Evolutionary conservation across 257 asterid genomes (phyloP), one percentile per base, ranked within the genome.

Genomic region (Penstemon barbatus): DNA sequence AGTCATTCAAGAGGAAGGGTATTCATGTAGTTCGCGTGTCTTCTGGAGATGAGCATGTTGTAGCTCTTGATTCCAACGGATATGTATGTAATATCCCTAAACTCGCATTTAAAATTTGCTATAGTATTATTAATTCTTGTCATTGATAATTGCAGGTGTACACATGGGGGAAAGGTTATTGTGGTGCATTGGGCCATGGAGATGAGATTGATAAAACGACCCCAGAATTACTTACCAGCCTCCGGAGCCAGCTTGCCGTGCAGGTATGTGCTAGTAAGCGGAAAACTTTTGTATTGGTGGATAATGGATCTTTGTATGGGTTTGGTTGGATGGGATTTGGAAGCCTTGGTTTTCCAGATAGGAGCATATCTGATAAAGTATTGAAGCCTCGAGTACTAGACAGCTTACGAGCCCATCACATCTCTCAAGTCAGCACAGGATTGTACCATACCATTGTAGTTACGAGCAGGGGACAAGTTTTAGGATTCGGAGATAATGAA

Each of bases 121-220:
- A 37, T 40, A 7, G 25, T n/a, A 37, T 7, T 18, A 25, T 62
- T 46, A 63, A 52, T 61, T n/a, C n/a, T 57, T 46, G 18, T 71
- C 55, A 52, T 36, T 70, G 66, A 38, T 62, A 55, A 57, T 51
- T 66, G 5, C 74, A 90, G 97, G 97, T 90, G 36, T 76, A 88
- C 79, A 86, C 96, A 13, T 90, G 96, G 97, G 97, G 97, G 72
- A 90, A 90, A 79, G 97, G 97, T 67, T 90, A 90, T 75, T 86
- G 96, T 74, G 97, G 97, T 57, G 97, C 97, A 39, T 66, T 88
- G 65, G 97, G 97, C 61, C 90, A 84, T 75, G 96, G 92, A 25
- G 94, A 90, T 71, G 97, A 90, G 80, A 83, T 58, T 66, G 94
- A 88, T 71, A 90, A 86, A 80, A 90, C 94, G 8, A 81, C 83